Evolutionary conservation across 75 land plant species (phyloP).

Genomic region (Adiantum capillusveneris): DNA sequence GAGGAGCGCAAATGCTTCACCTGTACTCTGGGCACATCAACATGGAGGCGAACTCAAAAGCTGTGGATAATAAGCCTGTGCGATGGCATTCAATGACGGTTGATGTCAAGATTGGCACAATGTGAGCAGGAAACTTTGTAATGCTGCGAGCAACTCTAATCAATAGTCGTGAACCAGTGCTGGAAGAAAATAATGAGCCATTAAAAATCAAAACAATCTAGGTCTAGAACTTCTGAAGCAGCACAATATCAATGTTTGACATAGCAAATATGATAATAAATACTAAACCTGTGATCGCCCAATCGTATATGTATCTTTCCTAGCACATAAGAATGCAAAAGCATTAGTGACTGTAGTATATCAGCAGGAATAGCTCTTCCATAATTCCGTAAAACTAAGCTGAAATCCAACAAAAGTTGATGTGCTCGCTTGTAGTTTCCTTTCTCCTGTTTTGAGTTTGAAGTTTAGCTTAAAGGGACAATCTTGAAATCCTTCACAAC

Average conservation of each 20-base stretch:
- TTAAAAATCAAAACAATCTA: not conserved
- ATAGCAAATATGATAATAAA: not conserved
- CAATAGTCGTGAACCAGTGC: conserved; percentile 26
- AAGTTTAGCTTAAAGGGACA: too few species aligned
- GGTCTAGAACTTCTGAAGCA: too few species aligned
- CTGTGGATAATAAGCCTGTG: conserved; percentile 21
- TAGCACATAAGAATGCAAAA: conserved; percentile 29
- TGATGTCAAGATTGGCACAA: conserved; percentile 30
- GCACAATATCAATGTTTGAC: not conserved
- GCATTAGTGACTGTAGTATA: conserved; percentile 16
- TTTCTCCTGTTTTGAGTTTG: conserved; percentile 10
- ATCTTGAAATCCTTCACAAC: too few species aligned
- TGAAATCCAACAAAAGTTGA: conserved; percentile 21
- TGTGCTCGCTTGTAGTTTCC: conserved; percentile 34
- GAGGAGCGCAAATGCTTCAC: not conserved
- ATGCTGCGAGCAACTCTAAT: conserved; percentile 26
- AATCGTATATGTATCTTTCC: conserved; percentile 25
- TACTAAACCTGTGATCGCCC: conserved; percentile 21
- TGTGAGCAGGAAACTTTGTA: conserved; percentile 32
- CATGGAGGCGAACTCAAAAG: conserved; percentile 36
- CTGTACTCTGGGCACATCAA: conserved; percentile 28
- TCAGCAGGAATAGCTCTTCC: conserved; percentile 11
- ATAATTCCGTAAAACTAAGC: conserved; percentile 7
- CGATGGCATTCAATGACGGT: conserved; percentile 36
- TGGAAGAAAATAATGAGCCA: too few species aligned